These are phyloP conservation scores for Monascus purpureus DNA, from an alignment of 495 filamentous ascomycete genomes.

Conservation along the genomic window DNA sequence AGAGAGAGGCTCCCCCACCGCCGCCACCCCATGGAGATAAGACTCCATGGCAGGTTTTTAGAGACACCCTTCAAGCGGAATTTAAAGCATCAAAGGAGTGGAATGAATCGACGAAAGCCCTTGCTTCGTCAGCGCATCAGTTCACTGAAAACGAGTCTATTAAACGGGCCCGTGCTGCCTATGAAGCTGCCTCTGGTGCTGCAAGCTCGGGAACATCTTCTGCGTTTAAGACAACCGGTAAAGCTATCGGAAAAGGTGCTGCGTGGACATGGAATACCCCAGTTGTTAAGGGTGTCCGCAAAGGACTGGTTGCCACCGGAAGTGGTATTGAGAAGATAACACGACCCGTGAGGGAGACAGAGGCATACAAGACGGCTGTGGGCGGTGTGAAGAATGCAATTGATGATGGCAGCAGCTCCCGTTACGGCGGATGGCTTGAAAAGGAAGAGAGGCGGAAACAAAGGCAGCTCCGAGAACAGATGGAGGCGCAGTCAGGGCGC, in stretches of 20 bases:
- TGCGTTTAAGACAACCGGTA: constrained; percentile 72
- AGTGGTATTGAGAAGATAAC: constrained; percentile 85
- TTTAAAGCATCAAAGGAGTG: constrained; percentile 97
- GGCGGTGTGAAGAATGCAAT: constrained; percentile 82
- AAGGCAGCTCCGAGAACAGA: constrained; percentile 58
- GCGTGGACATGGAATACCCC: constrained; percentile 95
- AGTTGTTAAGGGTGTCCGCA: constrained; percentile 81
- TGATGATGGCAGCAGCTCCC: constrained; percentile 89
- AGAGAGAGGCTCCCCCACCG: constrained; percentile 58
- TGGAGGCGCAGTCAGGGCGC: constrained; percentile 39
- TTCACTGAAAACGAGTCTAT: constrained; percentile 94
- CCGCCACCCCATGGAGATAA: constrained; percentile 96
- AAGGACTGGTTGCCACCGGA: constrained; percentile 73
- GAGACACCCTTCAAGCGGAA: constrained; percentile 80
- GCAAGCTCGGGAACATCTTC: constrained; percentile 57
- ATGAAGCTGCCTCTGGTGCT: constrained; percentile 67
- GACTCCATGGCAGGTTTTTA: constrained; percentile 95
- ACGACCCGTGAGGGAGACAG: constrained; percentile 80
- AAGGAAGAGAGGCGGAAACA: constrained; percentile 78
- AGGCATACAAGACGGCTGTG: constrained; percentile 64
- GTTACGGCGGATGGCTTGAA: constrained; percentile 92
- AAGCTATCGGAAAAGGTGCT: constrained; percentile 75
- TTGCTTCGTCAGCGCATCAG: constrained; percentile 74
- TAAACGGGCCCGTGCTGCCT: constrained; percentile 70
- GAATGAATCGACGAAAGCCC: constrained; percentile 94